Evolutionary conservation across 1,139 yeast genomes (phyloP), one percentile per base, ranked within the genome.

Genomic region (Candida albicans): DNA sequence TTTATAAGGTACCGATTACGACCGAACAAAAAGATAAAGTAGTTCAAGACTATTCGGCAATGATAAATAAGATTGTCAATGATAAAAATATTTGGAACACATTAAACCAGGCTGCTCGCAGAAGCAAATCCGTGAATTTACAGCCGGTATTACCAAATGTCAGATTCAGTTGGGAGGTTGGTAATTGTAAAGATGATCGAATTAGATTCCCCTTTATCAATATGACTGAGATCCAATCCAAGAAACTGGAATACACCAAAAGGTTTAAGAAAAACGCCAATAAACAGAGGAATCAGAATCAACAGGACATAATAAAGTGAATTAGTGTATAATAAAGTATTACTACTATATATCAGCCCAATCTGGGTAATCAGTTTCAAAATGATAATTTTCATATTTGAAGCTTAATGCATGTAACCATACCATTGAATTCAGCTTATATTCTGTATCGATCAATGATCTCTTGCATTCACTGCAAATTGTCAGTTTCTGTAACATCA

Each of bases 341-440:
- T 25, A 27, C n/a, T 27, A n/a, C 26, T 37, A 41, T 41, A 58
- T 56, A 39, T 54, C 39, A 40, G 59, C 51, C 82, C 82, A 77
- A 1, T 42, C 37, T 0, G 82, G 82, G 18, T 53, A 43, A 2
- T 56, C 59, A 0, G 79, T 65, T 35, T 61, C 54, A 49, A 66
- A 76, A n/a, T 52, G 49, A 40, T 58, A 51, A 8, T 48, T 34
- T 8, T 42, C 41, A 36, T 40, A 44, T 5, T 43, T 30, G 35
- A 46, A 49, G 25, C 51, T 44, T 25, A 42, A 72, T 0, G 89
- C 83, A 65, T 84, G 90, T 40, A 84, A 58, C 74, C 77, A 82
- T 33, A 84, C 62, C 15, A 60, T 63, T 49, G 45, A 37, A 22
- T 43, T 34, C 12, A 29, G 33, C 7, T 27, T 35, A 32, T 30